Evolutionary conservation across 768 basidiomycete species (phyloP).

Genomic region (Tricholoma terreum): DNA sequence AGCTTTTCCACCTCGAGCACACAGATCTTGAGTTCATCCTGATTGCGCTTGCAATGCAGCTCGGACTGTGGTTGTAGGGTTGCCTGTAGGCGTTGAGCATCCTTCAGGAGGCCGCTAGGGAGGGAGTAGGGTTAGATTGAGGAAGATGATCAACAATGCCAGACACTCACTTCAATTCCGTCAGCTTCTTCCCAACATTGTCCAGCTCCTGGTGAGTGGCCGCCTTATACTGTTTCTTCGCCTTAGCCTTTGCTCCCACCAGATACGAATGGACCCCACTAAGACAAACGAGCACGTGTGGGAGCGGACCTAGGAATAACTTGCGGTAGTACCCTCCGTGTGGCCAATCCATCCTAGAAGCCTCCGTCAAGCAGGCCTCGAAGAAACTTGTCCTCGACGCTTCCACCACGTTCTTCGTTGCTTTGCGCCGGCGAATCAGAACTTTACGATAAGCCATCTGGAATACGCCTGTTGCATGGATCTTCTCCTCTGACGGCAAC

Average conservation of each 20-base stretch:
- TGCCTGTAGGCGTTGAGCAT: constrained; percentile 20
- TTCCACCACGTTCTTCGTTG: constrained; percentile 6
- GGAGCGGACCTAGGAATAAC: constrained; percentile 37
- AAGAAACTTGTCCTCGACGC: constrained; percentile 26
- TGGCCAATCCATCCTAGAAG: constrained; percentile 26
- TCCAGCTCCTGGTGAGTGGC: constrained; percentile 36
- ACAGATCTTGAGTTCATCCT: not conserved
- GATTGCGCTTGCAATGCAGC: not conserved
- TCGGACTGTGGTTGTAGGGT: not conserved
- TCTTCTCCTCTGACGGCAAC: constrained; percentile 25
- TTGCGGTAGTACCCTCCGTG: constrained; percentile 27
- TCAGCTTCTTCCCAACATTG: constrained; percentile 26
- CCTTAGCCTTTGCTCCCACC: constrained; percentile 25
- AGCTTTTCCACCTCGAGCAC: constrained; percentile 27
- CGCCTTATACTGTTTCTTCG: constrained; percentile 26
- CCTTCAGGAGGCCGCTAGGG: not conserved
- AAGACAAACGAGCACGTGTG: constrained; percentile 40
- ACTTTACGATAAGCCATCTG: constrained; percentile 16
- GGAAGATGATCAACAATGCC: not conserved
- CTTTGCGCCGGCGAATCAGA: constrained; percentile 6
- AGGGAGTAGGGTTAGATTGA: not conserved
- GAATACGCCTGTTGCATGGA: constrained; percentile 19
- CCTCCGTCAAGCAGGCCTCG: constrained; percentile 23
- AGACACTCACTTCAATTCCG: constrained; percentile 29
- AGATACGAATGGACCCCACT: constrained; percentile 28